Evolutionary conservation across 306 rosid genomes (phyloP).

Genomic region (Glycine tomentella): DNA sequence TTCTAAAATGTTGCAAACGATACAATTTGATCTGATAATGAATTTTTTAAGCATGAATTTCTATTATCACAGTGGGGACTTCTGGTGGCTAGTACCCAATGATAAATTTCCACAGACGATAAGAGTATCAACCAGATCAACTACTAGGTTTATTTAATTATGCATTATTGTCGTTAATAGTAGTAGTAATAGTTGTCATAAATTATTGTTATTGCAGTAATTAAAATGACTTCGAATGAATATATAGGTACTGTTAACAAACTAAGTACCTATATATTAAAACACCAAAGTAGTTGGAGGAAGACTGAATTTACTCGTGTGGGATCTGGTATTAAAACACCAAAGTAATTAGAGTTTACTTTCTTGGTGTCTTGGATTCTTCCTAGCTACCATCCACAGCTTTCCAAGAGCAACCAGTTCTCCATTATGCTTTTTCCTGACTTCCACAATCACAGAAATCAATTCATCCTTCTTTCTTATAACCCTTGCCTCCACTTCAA

Average conservation of each 20-base stretch:
- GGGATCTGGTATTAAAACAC: background rate
- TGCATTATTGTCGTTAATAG: background rate
- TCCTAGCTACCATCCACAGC: constrained; percentile 47
- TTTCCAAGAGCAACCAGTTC: constrained; percentile 56
- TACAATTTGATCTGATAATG: background rate
- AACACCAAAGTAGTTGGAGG: background rate
- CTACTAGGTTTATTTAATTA: background rate
- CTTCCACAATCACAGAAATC: constrained; percentile 48
- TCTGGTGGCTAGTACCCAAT: too few species aligned
- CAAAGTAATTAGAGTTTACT: constrained; percentile 29
- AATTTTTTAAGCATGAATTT: too few species aligned
- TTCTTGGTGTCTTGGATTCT: background rate
- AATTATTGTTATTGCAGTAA: background rate
- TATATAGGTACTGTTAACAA: background rate
- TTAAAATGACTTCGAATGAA: background rate
- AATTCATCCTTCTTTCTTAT: constrained; percentile 45
- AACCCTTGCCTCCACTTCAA: constrained; percentile 55
- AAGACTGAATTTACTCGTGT: background rate
- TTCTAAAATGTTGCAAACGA: background rate
- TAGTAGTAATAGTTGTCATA: background rate
- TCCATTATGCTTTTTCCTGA: constrained; percentile 44
- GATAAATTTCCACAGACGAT: too few species aligned
- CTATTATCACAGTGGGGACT: too few species aligned
- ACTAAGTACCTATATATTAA: too few species aligned
- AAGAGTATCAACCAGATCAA: constrained; percentile 5